Percentiles rank a stretch among this genome's conserved stretches.
phyloP scores from a whole-genome alignment of 2,329 filamentous ascomycete genomes.

The Pseudocercospora musae region DNA sequence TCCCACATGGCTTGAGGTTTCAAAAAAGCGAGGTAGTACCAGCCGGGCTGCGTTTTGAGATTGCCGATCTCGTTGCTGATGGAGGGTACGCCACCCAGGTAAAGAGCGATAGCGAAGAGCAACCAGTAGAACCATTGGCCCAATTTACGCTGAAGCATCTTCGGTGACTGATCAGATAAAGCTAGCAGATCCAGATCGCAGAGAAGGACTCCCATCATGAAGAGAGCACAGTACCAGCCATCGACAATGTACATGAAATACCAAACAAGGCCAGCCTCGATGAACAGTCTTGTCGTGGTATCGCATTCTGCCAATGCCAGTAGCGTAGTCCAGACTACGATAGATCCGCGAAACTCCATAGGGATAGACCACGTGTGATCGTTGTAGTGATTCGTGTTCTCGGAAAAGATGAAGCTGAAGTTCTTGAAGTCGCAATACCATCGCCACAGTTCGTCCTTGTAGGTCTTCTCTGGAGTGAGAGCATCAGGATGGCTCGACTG shows the following conservation, averaged over 20 bases:
- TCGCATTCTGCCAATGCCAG: constrained; percentile 54
- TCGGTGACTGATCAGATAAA: constrained; percentile 3
- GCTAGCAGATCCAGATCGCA: constrained; percentile 57
- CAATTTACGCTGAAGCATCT: not conserved
- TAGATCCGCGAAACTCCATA: constrained; percentile 61
- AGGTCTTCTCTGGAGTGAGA: constrained; percentile 9
- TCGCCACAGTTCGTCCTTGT: constrained; percentile 11
- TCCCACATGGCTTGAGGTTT: constrained; percentile 30
- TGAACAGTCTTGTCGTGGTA: constrained; percentile 39
- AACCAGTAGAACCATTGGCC: constrained; percentile 47
- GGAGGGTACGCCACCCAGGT: constrained; percentile 59
- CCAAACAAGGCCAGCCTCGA: constrained; percentile 45
- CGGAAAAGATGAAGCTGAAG: constrained; percentile 65
- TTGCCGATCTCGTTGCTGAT: constrained; percentile 6
- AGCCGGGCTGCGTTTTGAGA: constrained; percentile 8
- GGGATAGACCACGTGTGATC: constrained; percentile 63
- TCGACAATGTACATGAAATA: constrained; percentile 68
- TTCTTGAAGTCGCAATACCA: constrained; percentile 51
- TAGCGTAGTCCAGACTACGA: constrained; percentile 58
- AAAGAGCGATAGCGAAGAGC: constrained; percentile 53
- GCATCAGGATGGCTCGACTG: constrained; percentile 40
- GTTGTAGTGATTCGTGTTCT: constrained; percentile 49
- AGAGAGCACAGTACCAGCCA: constrained; percentile 60
- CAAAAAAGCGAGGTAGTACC: constrained; percentile 54
- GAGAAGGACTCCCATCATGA: constrained; percentile 59